A percentile compares a stretch with the other conserved stretches of the same genome.
Conservation (phyloP, 257 asterid species). For the Solanum chmielewskii region DNA sequence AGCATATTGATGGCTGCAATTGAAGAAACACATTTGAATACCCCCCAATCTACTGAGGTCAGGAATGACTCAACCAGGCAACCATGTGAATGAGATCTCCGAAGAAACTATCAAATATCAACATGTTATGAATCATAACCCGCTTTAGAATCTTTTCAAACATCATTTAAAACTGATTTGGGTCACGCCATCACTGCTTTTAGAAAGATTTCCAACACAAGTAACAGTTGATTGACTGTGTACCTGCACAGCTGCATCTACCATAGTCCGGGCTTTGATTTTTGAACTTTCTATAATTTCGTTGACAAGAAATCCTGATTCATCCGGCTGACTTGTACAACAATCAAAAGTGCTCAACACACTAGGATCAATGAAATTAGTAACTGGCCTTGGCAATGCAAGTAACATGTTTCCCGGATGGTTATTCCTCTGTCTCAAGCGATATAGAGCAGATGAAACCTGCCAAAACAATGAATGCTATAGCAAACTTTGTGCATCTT, state of each 20-base stretch:
- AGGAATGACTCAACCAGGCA: neutral
- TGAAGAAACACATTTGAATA: neutral
- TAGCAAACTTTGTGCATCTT: neutral
- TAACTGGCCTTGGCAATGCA: conserved; percentile 31
- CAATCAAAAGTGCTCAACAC: conserved; percentile 30
- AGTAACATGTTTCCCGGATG: conserved; percentile 44
- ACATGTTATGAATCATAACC: neutral
- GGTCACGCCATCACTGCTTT: neutral
- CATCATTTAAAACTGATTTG: neutral
- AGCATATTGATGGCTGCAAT: neutral
- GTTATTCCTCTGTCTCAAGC: conserved; percentile 64
- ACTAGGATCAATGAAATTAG: conserved; percentile 25
- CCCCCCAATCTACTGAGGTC: neutral
- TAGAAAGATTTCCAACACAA: neutral
- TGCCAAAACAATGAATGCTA: conserved; percentile 9
- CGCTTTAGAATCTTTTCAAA: neutral
- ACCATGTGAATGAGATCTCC: neutral
- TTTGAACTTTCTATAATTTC: conserved; percentile 77
- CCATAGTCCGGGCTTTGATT: conserved; percentile 70
- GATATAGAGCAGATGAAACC: conserved; percentile 58
- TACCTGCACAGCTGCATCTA: conserved; percentile 90
- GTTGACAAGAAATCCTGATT: conserved; percentile 42
- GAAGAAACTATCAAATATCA: neutral
- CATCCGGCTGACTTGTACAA: conserved; percentile 35
- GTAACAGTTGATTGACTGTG: neutral